Percentiles rank a stretch among this genome's conserved stretches.
These are phyloP conservation scores for Ophiocordyceps robertsii DNA, from an alignment of 2,329 filamentous ascomycete genomes.

Conservation along the genomic window DNA sequence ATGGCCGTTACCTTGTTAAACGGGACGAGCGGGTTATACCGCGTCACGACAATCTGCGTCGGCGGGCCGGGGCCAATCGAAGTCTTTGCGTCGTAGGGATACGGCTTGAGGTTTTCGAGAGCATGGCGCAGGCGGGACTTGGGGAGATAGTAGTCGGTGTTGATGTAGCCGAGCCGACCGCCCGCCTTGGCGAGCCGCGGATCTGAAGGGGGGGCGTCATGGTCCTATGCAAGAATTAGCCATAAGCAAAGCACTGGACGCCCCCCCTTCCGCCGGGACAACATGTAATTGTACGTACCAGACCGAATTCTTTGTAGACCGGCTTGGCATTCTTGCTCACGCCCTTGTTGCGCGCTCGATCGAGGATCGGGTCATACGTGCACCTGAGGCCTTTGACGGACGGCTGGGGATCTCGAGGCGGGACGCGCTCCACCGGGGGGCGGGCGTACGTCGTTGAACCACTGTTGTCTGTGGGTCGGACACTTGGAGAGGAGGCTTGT, in stretches of 20 bases:
- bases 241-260: constrained; percentile 35
- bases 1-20: constrained; percentile 64
- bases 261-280: constrained; percentile 32
- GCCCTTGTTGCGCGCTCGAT: constrained; percentile 32
- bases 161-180: constrained; percentile 53
- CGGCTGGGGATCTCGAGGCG: constrained; percentile 42
- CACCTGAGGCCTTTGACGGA: constrained; percentile 43
- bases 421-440: constrained; percentile 27
- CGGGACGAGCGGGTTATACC: constrained; percentile 82
- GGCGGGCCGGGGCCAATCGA: constrained; percentile 83
- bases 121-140: constrained; percentile 59
- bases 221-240: constrained; percentile 57
- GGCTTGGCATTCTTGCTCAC: constrained; percentile 45
- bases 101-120: constrained; percentile 70
- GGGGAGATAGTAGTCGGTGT: constrained; percentile 54
- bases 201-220: constrained; percentile 68
- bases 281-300: constrained; percentile 46
- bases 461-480: constrained; percentile 15
- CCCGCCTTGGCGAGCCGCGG: constrained; percentile 60
- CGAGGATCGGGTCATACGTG: constrained; percentile 47
- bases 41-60: constrained; percentile 82
- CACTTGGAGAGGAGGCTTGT: constrained; percentile 13
- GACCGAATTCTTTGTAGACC: constrained; percentile 49
- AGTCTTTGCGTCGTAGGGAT: constrained; percentile 66
- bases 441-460: constrained; percentile 20